Evolutionary conservation across 1,139 yeast species (phyloP), one percentile per base, ranked within the genome.

Genomic region (Meyerozyma elateridarum): DNA sequence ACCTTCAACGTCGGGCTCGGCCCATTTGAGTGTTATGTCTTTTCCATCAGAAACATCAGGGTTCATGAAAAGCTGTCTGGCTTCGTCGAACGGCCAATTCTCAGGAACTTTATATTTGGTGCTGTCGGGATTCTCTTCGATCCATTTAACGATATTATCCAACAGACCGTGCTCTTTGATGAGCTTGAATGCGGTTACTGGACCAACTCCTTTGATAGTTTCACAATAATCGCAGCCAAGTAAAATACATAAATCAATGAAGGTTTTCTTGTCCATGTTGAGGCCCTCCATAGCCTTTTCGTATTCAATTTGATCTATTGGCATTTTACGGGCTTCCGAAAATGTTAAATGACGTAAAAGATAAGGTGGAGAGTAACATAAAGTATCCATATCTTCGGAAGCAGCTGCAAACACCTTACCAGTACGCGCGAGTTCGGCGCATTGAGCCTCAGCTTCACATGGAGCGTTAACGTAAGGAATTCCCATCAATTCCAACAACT

Each of bases 191-290:
- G 97, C 98, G 1, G 96, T 89, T 2, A 84, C 91, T 0, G 97
- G 97, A 4, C 99, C 99, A 34, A 93, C 81, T 9, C 98, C 98
- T 43, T 77, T 76, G 37, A 93, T 89, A 2, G 96, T 85, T 44
- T 91, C 97, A 61, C 96, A 87, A 56, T 91, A 91, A 61, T 91
- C 99, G 59, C 98, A 91, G 1, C 99, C 99, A 28, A 93, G 64
- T 48, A 91, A 66, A 30, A 93, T 91, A 62, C 98, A 89, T 48
- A 91, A 61, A 54, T 91, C 99, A 33, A 93, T 75, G 55, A 91
- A 91, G 36, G 88, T 83, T 17, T 72, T 73, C 34, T 73, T 67
- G 31, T 77, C 75, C 70, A 91, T 65, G 17, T 72, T 91, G 39
- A 91, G 66, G 1, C 89, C 94, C 42, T 79, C 82, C 37, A 89